phyloP scores from a whole-genome alignment of 768 basidiomycete species.

The Pisolithus orientalis region DNA sequence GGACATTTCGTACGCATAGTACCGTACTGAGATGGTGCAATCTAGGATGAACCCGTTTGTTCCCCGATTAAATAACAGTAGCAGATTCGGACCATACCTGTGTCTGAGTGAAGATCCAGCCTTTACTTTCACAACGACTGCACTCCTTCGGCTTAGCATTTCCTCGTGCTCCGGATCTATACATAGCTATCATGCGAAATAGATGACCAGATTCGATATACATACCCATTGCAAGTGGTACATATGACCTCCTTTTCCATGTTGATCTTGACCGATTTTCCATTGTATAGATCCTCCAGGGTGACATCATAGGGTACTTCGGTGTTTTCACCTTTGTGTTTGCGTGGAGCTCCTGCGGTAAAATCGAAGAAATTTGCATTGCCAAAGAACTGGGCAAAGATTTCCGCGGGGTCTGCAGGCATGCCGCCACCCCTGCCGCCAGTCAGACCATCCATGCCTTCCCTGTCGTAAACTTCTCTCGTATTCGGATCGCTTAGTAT shows the following conservation, averaged over 20 bases:
- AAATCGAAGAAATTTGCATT: constrained; percentile 61
- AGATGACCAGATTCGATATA: constrained; percentile 2
- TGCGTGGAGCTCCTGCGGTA: constrained; percentile 42
- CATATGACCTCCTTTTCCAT: constrained; percentile 85
- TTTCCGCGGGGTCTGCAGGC: constrained; percentile 47
- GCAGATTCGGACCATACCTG: constrained; percentile 32
- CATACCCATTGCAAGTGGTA: constrained; percentile 72
- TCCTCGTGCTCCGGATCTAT: constrained; percentile 75
- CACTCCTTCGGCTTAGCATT: constrained; percentile 84
- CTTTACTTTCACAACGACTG: constrained; percentile 76
- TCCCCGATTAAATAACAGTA: not conserved
- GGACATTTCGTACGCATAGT: constrained; percentile 52
- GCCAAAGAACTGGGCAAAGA: constrained; percentile 73
- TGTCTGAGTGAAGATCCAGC: constrained; percentile 58
- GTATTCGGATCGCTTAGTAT: constrained; percentile 65
- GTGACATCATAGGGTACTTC: constrained; percentile 78
- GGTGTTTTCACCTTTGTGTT: constrained; percentile 64
- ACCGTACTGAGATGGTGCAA: constrained; percentile 42
- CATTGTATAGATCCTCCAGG: constrained; percentile 89
- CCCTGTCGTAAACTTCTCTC: constrained; percentile 65
- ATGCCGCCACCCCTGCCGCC: constrained; percentile 41
- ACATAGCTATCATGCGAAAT: constrained; percentile 5
- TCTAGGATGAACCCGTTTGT: constrained; percentile 17
- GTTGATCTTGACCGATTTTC: constrained; percentile 82
- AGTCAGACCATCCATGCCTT: constrained; percentile 64